Base-by-base conservation (phyloP, 202 grass and related monocot genomes). In the Saccharum hybrid region DNA sequence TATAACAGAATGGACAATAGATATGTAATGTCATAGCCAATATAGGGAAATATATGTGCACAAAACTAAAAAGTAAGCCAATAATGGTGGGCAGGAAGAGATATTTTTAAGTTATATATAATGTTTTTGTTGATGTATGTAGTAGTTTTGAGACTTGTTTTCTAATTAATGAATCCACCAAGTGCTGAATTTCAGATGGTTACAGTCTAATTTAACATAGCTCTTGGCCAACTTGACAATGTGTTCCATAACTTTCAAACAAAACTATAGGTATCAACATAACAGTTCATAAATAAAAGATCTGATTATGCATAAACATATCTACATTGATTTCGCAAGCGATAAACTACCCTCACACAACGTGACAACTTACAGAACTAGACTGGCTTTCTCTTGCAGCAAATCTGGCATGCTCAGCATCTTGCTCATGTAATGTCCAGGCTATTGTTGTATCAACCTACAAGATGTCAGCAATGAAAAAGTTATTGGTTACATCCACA, bases 391-490 rank as follows among this genome's bases (percentile, higher is more conserved):
- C 84, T 64, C 74, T 83, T 13, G 70, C 80, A 64, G 69, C 75
- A 48, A 83, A 79, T 86, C 80, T 86, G 28, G 81, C 59, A 82
- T 56, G 31, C 52, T 70, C 77, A 26, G 61, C 67, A 63, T 91
- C 84, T 61, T 86, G 83, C 70, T 87, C 92, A 61, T 91, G 86
- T 70, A 91, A 75, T 89, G 84, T 81, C 86, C 86, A 85, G 65
- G 89, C 89, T 80, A 94, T 84, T 67, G 76, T 79, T 4, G 81
- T 37, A 85, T 94, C 89, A 67, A 82, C 81, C 89, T 94, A 74
- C 72, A 41, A 87, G 46, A 91, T 79, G 60, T 51, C 75, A 80
- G 28, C 38, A 76, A 75, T 40, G 36, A 72, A 41, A 31, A 19
- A 40, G 43, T 9, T 60, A 39, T 46, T 85, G 34, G 23, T 78